phyloP scores from a whole-genome alignment of 176 grass and related monocot species.

The Triticum turgidum region DNA sequence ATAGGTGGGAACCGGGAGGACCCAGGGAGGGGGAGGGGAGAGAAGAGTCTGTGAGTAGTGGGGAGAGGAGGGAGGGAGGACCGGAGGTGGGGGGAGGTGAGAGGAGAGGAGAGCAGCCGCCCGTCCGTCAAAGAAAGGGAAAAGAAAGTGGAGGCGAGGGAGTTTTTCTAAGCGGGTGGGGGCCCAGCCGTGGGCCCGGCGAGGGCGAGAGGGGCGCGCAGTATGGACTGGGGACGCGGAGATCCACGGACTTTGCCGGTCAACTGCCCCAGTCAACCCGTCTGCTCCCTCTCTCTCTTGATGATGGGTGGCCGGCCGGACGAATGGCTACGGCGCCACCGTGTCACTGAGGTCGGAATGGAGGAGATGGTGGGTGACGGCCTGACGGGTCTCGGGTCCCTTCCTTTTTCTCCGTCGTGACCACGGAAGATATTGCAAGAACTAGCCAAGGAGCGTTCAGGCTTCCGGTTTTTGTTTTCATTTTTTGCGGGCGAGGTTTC shows the following conservation, averaged over 20 bases:
- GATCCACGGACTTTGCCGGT: constrained; percentile 30
- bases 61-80: neutral
- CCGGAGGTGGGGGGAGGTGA: neutral
- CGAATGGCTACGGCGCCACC: constrained; percentile 18
- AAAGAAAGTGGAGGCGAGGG: constrained; percentile 34
- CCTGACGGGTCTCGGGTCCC: neutral
- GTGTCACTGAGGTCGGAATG: neutral
- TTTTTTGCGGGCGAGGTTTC: neutral
- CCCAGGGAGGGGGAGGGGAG: neutral
- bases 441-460: neutral
- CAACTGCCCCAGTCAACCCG: constrained; percentile 38
- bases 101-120: neutral
- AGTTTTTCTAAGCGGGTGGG: constrained; percentile 34
- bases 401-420: neutral
- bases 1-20: neutral
- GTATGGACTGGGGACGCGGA: constrained; percentile 24
- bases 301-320: neutral
- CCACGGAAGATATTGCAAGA: neutral
- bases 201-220: neutral
- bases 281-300: neutral
- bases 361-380: neutral
- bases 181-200: constrained; percentile 10
- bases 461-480: no score
- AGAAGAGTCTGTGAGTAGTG: neutral
- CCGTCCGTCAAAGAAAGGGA: constrained; percentile 30